A percentile compares a stretch with the other conserved stretches of the same genome.
Conservation (phyloP, 331 rosid genomes). For the Malus hybrid region DNA sequence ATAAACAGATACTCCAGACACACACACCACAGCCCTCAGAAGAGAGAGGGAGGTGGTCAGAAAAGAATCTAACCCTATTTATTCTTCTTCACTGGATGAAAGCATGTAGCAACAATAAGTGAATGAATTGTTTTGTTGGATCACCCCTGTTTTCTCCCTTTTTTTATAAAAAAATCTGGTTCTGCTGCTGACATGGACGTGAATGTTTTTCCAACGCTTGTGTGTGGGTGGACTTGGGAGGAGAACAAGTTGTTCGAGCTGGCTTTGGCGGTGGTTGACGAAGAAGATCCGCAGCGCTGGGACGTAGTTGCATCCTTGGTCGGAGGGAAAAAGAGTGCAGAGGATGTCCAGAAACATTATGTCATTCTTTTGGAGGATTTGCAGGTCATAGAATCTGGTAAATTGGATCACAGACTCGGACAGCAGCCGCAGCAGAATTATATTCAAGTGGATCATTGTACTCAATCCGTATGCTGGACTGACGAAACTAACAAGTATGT, state of each 20-base stretch:
- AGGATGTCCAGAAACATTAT: slow-evolving; percentile 53
- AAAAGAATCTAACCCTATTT: slow-evolving; percentile 1
- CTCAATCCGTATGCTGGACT: slow-evolving; percentile 28
- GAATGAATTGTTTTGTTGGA: background rate
- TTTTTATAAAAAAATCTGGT: background rate
- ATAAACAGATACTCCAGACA: background rate
- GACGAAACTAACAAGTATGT: slow-evolving; percentile 16
- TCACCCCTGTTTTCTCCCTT: background rate
- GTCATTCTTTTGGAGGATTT: slow-evolving; percentile 65
- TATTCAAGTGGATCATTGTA: slow-evolving; percentile 20
- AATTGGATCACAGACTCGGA: slow-evolving; percentile 43
- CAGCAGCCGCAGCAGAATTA: slow-evolving; percentile 4
- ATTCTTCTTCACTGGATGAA: background rate
- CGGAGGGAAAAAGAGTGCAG: slow-evolving; percentile 71
- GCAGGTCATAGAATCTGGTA: slow-evolving; percentile 59
- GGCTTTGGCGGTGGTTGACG: slow-evolving; percentile 68
- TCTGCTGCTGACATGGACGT: slow-evolving; percentile 18
- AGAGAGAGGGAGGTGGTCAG: background rate
- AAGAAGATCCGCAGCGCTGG: slow-evolving; percentile 64
- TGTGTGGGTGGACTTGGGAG: slow-evolving; percentile 77
- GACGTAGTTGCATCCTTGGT: slow-evolving; percentile 54
- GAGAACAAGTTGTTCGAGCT: slow-evolving; percentile 80
- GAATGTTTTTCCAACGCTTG: slow-evolving; percentile 29
- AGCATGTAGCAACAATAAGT: background rate
- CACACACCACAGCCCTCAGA: background rate